Base-by-base conservation (phyloP, 352 stramenopile genomes). In the Pythium sp. region DNA sequence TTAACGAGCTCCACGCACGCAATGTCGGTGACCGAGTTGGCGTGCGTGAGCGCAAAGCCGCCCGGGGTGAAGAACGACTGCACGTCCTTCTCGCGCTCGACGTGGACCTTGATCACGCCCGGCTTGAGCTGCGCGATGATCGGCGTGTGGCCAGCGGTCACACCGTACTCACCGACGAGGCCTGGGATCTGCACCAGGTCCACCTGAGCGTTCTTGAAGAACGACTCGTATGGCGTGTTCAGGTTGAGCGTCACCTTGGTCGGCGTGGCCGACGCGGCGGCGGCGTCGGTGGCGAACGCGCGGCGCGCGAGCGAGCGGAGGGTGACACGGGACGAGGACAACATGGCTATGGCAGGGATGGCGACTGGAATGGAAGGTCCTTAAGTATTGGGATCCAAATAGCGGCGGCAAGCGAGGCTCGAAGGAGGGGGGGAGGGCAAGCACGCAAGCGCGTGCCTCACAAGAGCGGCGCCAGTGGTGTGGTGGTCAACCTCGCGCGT, bases 1-100 rank as follows among this genome's bases (percentile, higher is more conserved):
- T 98, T 98, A 68, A 98, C 92, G 62, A 98, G 92, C 80, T 99
- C 97, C 56, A 97, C 95, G 76, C 94, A 98, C 38, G 97, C 83
- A 77, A 99, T 98, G 81, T 99, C 97, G 57, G 97, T 99, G 56
- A 93, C 82, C 64, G 94, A 99, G 79, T 98, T 95, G 62, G 89
- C 88, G 81, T 99, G 96, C 61, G 96, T 99, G 68, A 99, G 80
- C 46, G 97, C 94, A 72, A 99, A 99, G 71, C 97, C 97, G 69
- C 96, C 97, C 41, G 94, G 86, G 65, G 98, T 98, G 86, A 99
- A 99, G 84, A 98, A 99, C 78, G 97, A 98, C 79, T 99, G 95
- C 43, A 95, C 79, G 58, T 93, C 84, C 77, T 89, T 89, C 72
- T 93, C 87, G 62, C 85, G 81, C 70, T 92, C 81, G 43, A 92